Conservation (phyloP, 192 early-diverging fungal genomes). For the Funneliformis geosporum region DNA sequence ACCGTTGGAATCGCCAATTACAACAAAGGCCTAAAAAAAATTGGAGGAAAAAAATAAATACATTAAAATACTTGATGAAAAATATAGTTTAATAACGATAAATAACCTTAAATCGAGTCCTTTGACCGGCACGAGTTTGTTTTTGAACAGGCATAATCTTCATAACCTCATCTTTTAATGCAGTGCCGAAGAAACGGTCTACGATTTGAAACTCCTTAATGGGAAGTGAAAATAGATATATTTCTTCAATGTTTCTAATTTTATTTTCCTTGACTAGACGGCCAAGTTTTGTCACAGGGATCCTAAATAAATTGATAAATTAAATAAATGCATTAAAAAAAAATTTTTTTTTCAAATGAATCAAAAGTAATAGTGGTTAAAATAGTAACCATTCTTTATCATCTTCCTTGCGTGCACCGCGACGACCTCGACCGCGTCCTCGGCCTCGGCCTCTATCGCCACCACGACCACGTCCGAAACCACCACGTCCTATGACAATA, state of each 20-base stretch:
- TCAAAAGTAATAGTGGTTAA: neutral
- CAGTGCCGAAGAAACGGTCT: conserved; percentile 89
- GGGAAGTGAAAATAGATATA: conserved; percentile 97
- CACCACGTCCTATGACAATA: conserved; percentile 76
- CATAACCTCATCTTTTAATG: conserved; percentile 99
- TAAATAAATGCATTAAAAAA: conserved; percentile 29
- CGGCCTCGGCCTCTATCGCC: conserved; percentile 75
- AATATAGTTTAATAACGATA: neutral
- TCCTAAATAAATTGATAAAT: conserved; percentile 46
- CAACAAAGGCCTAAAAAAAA: conserved; percentile 77
- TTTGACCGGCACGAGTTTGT: conserved; percentile 99
- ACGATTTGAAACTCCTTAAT: conserved; percentile 99
- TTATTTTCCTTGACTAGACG: conserved; percentile 98
- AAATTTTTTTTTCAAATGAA: neutral
- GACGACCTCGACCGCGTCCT: conserved; percentile 75
- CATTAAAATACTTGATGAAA: neutral
- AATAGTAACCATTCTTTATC: conserved; percentile 70
- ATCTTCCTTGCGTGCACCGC: conserved; percentile 70
- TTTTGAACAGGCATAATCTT: conserved; percentile 99
- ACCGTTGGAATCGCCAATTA: conserved; percentile 95
- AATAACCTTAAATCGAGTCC: conserved; percentile 92
- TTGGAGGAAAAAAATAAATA: neutral
- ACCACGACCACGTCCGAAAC: conserved; percentile 77
- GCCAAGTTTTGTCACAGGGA: conserved; percentile 98
- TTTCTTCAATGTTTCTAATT: conserved; percentile 96